Percentiles rank a stretch among this genome's conserved stretches.
phyloP scores from a whole-genome alignment of 805 yeast species.

The Ogataea parapolymorpha region DNA sequence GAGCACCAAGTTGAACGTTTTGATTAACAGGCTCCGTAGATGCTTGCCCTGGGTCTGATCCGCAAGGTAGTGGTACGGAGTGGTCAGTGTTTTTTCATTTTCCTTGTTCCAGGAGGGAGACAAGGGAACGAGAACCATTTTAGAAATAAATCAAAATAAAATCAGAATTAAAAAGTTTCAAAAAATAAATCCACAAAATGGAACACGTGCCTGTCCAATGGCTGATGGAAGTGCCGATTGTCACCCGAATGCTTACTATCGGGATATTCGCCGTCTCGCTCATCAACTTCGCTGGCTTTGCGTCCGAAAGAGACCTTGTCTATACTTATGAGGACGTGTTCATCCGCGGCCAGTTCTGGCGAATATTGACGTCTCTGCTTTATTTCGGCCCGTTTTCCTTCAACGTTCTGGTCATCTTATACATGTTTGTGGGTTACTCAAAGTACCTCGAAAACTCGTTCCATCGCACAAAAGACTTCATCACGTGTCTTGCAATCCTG shows the following conservation, averaged over 20 bases:
- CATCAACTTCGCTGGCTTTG: conserved; percentile 32
- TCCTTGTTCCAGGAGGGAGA: conserved; percentile 15
- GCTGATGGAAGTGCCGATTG: conserved; percentile 44
- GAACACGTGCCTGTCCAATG: conserved; percentile 38
- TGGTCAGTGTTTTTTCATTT: conserved; percentile 30
- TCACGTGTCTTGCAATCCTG: conserved; percentile 37
- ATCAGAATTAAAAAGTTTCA: background rate
- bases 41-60: conserved; percentile 53
- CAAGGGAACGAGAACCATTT: conserved; percentile 4
- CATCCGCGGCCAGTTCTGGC: conserved; percentile 35
- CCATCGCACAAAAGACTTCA: conserved; percentile 33
- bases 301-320: conserved; percentile 31
- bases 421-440: conserved; percentile 37
- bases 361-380: conserved; percentile 37
- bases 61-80: conserved; percentile 51
- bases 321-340: conserved; percentile 39
- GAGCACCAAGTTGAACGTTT: conserved; percentile 52
- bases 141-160: background rate
- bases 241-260: conserved; percentile 38
- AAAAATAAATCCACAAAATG: conserved; percentile 17
- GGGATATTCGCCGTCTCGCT: conserved; percentile 34
- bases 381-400: conserved; percentile 40
- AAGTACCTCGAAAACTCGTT: conserved; percentile 37
- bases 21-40: conserved; percentile 45
- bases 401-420: conserved; percentile 34